A percentile compares a stretch with the other conserved stretches of the same genome.
Conservation (phyloP, 306 rosid genomes). For the Comarum palustre region DNA sequence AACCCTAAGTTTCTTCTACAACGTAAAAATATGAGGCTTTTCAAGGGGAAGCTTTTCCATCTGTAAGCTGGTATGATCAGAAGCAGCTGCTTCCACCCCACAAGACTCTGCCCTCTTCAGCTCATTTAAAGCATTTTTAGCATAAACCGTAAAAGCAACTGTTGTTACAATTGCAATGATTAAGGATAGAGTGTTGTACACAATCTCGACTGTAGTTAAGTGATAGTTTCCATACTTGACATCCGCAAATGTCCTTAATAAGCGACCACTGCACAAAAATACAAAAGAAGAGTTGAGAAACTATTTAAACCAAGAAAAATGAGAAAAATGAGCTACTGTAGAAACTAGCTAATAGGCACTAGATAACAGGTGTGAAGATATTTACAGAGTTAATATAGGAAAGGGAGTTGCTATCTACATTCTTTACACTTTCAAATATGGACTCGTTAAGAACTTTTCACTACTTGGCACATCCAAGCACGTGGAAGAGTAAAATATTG, state of each 20-base stretch:
- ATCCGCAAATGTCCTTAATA: conserved; percentile 73
- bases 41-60: conserved; percentile 61
- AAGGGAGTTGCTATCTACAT: neutral
- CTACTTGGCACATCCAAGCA: neutral
- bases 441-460: neutral
- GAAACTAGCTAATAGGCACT: neutral
- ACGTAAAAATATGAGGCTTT: conserved; percentile 33
- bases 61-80: conserved; percentile 42
- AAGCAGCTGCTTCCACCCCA: conserved; percentile 40
- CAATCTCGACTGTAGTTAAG: conserved; percentile 75
- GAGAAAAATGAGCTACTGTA: neutral
- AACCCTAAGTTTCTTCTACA: conserved; percentile 6
- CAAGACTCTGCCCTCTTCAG: conserved; percentile 50
- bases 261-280: conserved; percentile 61
- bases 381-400: neutral
- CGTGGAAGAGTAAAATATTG: neutral
- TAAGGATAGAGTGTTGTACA: conserved; percentile 77
- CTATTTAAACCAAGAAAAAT: neutral
- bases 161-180: conserved; percentile 71
- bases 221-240: conserved; percentile 77
- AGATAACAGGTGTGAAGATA: neutral
- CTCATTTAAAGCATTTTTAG: conserved; percentile 66
- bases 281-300: neutral
- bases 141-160: conserved; percentile 77
- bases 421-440: neutral